Conservation (phyloP, 768 basidiomycete species). For the Hypholoma fasciculare region DNA sequence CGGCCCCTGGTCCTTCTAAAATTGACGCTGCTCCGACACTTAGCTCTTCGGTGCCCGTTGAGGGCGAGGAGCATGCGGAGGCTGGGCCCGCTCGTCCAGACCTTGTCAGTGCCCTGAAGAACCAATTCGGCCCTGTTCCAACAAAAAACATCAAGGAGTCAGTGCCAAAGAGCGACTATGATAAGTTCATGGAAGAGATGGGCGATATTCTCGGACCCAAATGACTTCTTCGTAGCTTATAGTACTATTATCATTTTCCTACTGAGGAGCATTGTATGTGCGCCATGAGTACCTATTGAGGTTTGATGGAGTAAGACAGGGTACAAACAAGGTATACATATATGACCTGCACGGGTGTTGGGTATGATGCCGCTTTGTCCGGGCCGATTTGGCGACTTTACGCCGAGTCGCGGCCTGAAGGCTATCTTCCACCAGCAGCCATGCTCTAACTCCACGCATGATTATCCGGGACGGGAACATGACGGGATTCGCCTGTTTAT, state of each 20-base stretch:
- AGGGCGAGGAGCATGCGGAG: constrained; percentile 28
- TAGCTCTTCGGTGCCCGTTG: constrained; percentile 24
- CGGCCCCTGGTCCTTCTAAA: constrained; percentile 33
- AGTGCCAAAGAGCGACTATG: constrained; percentile 68
- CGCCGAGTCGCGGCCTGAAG: background rate
- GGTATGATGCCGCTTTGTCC: background rate
- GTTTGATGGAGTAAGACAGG: too few species aligned
- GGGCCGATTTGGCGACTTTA: background rate
- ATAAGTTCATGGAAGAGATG: constrained; percentile 77
- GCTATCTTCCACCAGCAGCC: background rate
- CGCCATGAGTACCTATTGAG: too few species aligned
- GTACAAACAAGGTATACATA: too few species aligned
- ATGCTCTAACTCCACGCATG: too few species aligned
- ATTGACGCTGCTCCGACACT: constrained; percentile 69
- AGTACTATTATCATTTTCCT: too few species aligned
- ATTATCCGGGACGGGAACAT: background rate
- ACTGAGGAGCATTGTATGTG: too few species aligned
- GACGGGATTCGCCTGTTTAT: background rate
- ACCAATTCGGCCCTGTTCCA: constrained; percentile 52
- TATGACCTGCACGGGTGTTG: too few species aligned
- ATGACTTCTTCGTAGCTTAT: background rate
- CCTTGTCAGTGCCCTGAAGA: constrained; percentile 60
- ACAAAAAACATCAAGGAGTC: constrained; percentile 23
- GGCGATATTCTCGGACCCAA: constrained; percentile 56
- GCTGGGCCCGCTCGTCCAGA: constrained; percentile 56